A percentile compares a stretch with the other conserved stretches of the same genome.
These are phyloP conservation scores for Coemansia sp. DNA, from an alignment of 192 early-diverging fungal genomes.

Conservation along the genomic window DNA sequence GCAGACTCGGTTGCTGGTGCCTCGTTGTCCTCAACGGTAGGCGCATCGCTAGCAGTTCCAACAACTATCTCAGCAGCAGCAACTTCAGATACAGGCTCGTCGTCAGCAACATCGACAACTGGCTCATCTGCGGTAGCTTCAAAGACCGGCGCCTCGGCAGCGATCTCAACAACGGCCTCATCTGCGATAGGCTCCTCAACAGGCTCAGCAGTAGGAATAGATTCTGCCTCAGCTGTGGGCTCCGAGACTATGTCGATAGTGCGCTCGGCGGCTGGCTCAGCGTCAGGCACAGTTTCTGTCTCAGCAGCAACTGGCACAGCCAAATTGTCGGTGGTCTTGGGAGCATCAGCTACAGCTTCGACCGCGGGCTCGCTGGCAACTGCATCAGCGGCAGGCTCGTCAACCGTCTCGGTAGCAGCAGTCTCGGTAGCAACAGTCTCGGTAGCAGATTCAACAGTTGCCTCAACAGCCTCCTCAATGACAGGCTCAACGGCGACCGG, in stretches of 20 bases:
- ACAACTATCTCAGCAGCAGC: background rate
- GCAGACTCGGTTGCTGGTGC: background rate
- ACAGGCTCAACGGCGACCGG: too few relatives aligned
- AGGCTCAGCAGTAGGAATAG: background rate
- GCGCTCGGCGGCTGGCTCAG: background rate
- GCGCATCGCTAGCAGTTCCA: background rate
- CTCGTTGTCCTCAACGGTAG: background rate
- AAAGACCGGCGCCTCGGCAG: background rate
- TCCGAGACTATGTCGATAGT: background rate
- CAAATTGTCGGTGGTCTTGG: background rate
- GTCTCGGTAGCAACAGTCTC: too few relatives aligned
- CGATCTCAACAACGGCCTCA: too few relatives aligned
- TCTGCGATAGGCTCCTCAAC: background rate
- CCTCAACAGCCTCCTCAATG: background rate
- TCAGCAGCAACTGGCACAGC: background rate
- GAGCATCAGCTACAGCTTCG: background rate
- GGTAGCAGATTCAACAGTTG: too few relatives aligned
- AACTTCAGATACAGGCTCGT: background rate
- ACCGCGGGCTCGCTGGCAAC: constrained; percentile 8
- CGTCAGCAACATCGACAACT: background rate
- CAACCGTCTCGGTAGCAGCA: background rate
- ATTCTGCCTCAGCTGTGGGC: constrained; percentile 2
- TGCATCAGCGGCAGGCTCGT: background rate
- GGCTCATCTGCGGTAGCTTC: background rate
- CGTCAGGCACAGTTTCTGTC: background rate